A percentile compares a stretch with the other conserved stretches of the same genome.
These are phyloP conservation scores for Phoma herbarum DNA, from an alignment of 2,329 filamentous ascomycete genomes.

Conservation along the genomic window DNA sequence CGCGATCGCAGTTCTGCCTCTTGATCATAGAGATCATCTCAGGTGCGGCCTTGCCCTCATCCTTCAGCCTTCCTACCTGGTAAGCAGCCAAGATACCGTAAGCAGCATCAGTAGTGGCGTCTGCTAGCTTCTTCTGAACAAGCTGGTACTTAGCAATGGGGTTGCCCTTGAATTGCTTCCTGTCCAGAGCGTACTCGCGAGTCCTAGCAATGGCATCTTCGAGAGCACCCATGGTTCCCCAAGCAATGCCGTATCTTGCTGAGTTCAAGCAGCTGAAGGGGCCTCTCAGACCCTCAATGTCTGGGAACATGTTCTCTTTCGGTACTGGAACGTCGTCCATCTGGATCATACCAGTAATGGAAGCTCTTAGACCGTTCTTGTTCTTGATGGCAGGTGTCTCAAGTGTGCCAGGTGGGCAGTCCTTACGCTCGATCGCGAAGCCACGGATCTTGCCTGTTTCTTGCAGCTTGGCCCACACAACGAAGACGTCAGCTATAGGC, in stretches of 20 bases:
- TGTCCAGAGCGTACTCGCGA: slow-evolving; percentile 86
- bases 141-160: slow-evolving; percentile 96
- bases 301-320: slow-evolving; percentile 91
- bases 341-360: slow-evolving; percentile 97
- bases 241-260: slow-evolving; percentile 90
- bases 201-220: slow-evolving; percentile 89
- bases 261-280: slow-evolving; percentile 96
- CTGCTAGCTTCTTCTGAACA: slow-evolving; percentile 96
- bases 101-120: slow-evolving; percentile 88
- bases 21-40: slow-evolving; percentile 99
- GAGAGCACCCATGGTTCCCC: slow-evolving; percentile 91
- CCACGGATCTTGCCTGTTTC: slow-evolving; percentile 93
- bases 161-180: slow-evolving; percentile 96
- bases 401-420: slow-evolving; percentile 86
- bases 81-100: slow-evolving; percentile 89
- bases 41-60: slow-evolving; percentile 83
- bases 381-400: slow-evolving; percentile 93
- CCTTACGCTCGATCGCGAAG: slow-evolving; percentile 85
- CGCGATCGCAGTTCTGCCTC: slow-evolving; percentile 94
- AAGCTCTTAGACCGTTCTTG: slow-evolving; percentile 93
- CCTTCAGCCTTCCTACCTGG: slow-evolving; percentile 92
- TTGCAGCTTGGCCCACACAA: slow-evolving; percentile 93
- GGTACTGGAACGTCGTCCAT: slow-evolving; percentile 90
- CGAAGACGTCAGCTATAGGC: slow-evolving; percentile 82
- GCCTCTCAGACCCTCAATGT: slow-evolving; percentile 83